These are phyloP conservation scores for Medicago lupulina DNA, from an alignment of 306 rosid species.

Conservation along the genomic window DNA sequence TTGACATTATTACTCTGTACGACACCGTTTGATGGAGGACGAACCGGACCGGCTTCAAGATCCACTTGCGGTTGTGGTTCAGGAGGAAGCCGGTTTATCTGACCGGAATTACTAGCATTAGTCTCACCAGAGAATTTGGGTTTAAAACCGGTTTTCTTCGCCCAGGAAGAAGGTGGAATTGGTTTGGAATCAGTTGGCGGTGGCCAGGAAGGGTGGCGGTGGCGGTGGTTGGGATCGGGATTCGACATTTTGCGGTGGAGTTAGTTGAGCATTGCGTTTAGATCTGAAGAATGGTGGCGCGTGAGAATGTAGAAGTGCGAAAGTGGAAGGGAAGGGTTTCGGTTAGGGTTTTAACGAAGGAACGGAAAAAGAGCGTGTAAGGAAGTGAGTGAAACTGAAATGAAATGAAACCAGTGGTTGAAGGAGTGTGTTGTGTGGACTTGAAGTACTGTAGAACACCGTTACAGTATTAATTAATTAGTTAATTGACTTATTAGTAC, in stretches of 20 bases:
- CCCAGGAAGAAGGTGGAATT: slow-evolving; percentile 94
- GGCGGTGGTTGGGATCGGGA: slow-evolving; percentile 34
- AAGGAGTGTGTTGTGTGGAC: not conserved
- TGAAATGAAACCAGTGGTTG: slow-evolving; percentile 1
- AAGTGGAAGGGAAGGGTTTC: slow-evolving; percentile 8
- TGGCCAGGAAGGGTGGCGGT: slow-evolving; percentile 30
- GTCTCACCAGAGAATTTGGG: slow-evolving; percentile 98
- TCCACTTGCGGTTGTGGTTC: slow-evolving; percentile 51
- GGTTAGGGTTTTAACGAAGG: slow-evolving; percentile 13
- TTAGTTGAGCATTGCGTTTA: slow-evolving; percentile 16
- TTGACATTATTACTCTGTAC: slow-evolving; percentile 36
- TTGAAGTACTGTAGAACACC: not conserved
- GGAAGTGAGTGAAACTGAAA: not conserved
- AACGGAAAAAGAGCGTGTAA: not conserved
- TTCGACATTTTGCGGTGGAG: slow-evolving; percentile 31
- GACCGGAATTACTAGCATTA: slow-evolving; percentile 70
- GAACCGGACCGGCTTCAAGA: slow-evolving; percentile 69
- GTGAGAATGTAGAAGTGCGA: not conserved
- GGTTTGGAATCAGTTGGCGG: slow-evolving; percentile 43
- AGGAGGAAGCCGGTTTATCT: slow-evolving; percentile 47
- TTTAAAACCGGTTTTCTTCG: slow-evolving; percentile 84
- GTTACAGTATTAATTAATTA: not conserved
- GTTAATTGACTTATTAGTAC: not conserved
- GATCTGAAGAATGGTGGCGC: slow-evolving; percentile 38
- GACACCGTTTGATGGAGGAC: slow-evolving; percentile 51